These are phyloP conservation scores for Chlorella variabilis DNA, from an alignment of 163 green algal species.

Conservation along the genomic window DNA sequence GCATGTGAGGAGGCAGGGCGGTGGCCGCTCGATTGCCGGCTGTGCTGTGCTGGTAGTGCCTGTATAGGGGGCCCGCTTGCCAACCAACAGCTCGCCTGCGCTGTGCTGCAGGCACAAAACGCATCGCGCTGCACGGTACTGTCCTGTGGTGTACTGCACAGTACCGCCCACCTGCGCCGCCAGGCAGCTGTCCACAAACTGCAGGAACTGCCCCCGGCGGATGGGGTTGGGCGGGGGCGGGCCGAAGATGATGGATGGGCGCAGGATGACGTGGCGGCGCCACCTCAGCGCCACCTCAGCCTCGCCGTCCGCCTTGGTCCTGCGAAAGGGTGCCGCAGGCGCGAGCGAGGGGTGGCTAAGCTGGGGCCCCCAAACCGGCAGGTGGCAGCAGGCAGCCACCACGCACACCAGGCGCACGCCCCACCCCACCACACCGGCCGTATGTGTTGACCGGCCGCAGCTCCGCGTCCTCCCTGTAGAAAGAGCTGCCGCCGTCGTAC, in stretches of 20 bases:
- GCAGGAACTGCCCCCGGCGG: conserved; percentile 73
- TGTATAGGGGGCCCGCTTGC: too few relatives aligned
- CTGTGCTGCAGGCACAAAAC: too few relatives aligned
- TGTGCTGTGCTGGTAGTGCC: too few relatives aligned
- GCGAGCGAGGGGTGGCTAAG: too few relatives aligned
- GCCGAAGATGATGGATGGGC: conserved; percentile 87
- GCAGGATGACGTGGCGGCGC: conserved; percentile 70
- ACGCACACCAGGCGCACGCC: neutral
- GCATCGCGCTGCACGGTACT: too few relatives aligned
- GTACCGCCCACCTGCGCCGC: conserved; percentile 28
- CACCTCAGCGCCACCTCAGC: conserved; percentile 42
- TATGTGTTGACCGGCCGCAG: conserved; percentile 58
- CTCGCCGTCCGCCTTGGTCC: conserved; percentile 62
- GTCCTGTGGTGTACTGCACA: too few relatives aligned
- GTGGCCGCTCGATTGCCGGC: neutral
- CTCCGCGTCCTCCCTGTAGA: conserved; percentile 44
- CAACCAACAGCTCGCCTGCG: too few relatives aligned
- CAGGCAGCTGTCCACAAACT: conserved; percentile 73
- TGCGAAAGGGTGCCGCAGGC: neutral
- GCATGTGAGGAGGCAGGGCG: neutral
- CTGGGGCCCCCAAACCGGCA: too few relatives aligned
- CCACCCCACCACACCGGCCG: conserved; percentile 5
- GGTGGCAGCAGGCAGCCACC: too few relatives aligned
- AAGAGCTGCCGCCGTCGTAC: conserved; percentile 49
- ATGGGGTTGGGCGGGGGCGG: conserved; percentile 64